Evolutionary conservation across 2,329 filamentous ascomycete species (phyloP).

Genomic region (Rhexocercosporidium sp.): DNA sequence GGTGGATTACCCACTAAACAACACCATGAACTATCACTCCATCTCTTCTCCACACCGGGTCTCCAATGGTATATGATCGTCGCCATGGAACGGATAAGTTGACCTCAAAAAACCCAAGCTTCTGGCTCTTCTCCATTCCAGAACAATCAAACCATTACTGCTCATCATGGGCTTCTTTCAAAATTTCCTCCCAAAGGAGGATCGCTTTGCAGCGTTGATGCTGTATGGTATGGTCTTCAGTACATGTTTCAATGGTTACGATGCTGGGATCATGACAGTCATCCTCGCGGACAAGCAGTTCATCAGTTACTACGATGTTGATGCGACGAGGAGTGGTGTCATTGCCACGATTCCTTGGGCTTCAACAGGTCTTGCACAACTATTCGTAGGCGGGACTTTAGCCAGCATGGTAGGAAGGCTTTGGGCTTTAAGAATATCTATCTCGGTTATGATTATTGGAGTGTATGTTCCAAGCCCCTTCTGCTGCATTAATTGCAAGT

Average conservation of each 20-base stretch:
- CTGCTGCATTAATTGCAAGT: no score
- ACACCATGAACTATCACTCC: slow-evolving; percentile 4
- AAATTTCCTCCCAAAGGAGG: slow-evolving; percentile 46
- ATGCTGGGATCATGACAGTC: slow-evolving; percentile 50
- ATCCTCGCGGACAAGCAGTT: slow-evolving; percentile 51
- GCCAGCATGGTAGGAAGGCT: slow-evolving; percentile 46
- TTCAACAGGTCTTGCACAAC: slow-evolving; percentile 46
- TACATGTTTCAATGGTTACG: slow-evolving; percentile 50
- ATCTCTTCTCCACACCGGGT: slow-evolving; percentile 12
- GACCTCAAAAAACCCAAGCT: slow-evolving; percentile 2
- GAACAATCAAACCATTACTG: not conserved
- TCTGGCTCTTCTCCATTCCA: not conserved
- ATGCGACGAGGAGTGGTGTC: slow-evolving; percentile 44
- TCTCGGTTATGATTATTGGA: slow-evolving; percentile 47
- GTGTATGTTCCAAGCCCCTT: slow-evolving; percentile 36
- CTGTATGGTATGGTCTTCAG: slow-evolving; percentile 48
- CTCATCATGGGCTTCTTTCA: slow-evolving; percentile 41
- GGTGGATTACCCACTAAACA: not conserved
- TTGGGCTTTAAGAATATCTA: slow-evolving; percentile 48
- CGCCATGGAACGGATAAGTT: slow-evolving; percentile 16
- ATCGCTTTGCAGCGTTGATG: slow-evolving; percentile 44
- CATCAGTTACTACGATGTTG: slow-evolving; percentile 47
- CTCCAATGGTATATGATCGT: slow-evolving; percentile 23
- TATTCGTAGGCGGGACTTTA: slow-evolving; percentile 47
- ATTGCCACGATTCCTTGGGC: slow-evolving; percentile 51